Evolutionary conservation across 2,329 filamentous ascomycete species (phyloP), one percentile per base, ranked within the genome.

Genomic region (Colletotrichum karsti): DNA sequence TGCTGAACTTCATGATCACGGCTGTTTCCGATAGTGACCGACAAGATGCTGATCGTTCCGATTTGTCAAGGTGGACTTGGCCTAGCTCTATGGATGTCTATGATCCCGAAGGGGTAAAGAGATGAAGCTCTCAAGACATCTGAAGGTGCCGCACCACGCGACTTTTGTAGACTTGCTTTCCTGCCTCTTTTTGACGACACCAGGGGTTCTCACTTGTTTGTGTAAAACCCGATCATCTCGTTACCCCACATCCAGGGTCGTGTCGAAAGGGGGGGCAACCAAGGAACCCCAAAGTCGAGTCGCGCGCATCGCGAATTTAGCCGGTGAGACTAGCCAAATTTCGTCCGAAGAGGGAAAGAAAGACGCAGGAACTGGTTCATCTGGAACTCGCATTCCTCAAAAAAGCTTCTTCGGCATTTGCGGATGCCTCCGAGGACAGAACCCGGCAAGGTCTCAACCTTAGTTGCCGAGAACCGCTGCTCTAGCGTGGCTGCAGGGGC

Each of bases 1-100:
- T 63, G 63, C 35, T 63, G 46, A 69, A 24, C 57, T 63, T 69
- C 67, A 69, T 69, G 30, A 26, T 26, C 18, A 28, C n/a, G 9
- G n/a, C 15, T 42, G 54, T 9, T 33, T 39, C 15, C 22, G 26
- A 44, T 33, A n/a, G 9, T 57, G 13, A 8, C 18, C 60, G 44
- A 39, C 8, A 48, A 20, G 26, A 22, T 42, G 48, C 22, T 28
- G 57, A 41, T 55, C 30, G 18, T 44, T 28, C 37, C 55, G 26
- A 7, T 18, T 41, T 13, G 18, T 20, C 35, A 10, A 20, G 18
- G n/a, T 50, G 26, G 50, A 28, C 12, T 55, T 24, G 20, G 18
- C n/a, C n/a, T 37, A 12, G 9, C 15, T 26, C 15, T 8, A 9
- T 48, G 28, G 28, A 30, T 50, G 22, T 15, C 22, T 55, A 26